Conservation (phyloP, 352 stramenopile species). For the Globisporangium camurandrum region DNA sequence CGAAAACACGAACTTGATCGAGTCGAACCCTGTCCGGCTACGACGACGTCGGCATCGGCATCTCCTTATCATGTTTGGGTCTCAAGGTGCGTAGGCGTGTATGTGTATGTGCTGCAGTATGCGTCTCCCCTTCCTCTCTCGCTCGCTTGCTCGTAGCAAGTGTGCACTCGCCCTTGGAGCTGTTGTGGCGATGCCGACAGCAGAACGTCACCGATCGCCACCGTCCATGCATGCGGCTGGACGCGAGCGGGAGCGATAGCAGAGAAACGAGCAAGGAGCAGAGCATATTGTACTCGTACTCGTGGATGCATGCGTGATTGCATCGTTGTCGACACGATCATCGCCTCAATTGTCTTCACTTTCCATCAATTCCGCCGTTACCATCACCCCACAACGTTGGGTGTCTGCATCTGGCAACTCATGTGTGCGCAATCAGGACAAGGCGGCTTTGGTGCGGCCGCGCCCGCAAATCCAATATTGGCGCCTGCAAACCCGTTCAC, state of each 20-base stretch:
- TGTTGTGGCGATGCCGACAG: no score
- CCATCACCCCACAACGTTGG: background rate
- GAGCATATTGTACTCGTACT: background rate
- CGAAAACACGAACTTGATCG: background rate
- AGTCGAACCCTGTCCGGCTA: background rate
- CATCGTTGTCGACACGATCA: background rate
- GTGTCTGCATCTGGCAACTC: background rate
- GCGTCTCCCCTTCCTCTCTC: background rate
- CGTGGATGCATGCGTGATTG: background rate
- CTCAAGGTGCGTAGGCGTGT: conserved; percentile 11
- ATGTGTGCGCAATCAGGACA: background rate
- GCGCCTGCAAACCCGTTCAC: conserved; percentile 35
- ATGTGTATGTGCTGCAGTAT: background rate
- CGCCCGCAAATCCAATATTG: no score
- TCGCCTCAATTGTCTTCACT: no score
- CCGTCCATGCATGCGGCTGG: no score
- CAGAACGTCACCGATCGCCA: no score
- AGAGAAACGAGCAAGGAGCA: background rate
- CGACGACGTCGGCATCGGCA: background rate
- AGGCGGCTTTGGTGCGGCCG: conserved; percentile 5
- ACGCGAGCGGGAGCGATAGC: no score
- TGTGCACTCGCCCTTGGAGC: no score
- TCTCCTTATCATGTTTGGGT: conserved; percentile 21
- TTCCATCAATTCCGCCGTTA: background rate
- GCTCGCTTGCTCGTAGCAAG: no score